Evolutionary conservation across 805 yeast species (phyloP), one percentile per base, ranked within the genome.

Genomic region (Starmerella bacillaris): DNA sequence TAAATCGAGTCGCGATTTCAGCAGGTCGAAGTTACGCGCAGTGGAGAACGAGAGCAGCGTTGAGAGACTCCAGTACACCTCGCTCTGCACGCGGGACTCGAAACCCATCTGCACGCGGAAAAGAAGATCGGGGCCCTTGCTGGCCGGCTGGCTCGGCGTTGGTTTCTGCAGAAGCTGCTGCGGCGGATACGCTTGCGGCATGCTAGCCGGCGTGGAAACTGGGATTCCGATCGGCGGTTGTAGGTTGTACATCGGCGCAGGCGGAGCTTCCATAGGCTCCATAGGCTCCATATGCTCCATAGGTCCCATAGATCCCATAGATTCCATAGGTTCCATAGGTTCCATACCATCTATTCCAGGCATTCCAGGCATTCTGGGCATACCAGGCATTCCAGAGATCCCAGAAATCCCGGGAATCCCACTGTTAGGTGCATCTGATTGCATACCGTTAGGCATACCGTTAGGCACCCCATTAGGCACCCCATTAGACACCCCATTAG

Each of bases 101-200:
- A 82, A 64, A 3, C 89, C 72, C 72, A 82, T 65, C 43, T 65
- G 64, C 48, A 82, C 70, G 41, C 94, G 64, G 9, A 67, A 65
- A 42, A 74, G 55, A 36, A 71, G 70, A 31, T 72, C 71, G 4
- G 70, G 66, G 12, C 92, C 92, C 41, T 64, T 63, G 11, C 14
- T 6, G 12, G 26, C 26, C 9, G n/a, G 26, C n/a, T 37, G 60
- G 58, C 3, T 63, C 60, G 17, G 43, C 26, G 24, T 44, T 11
- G 39, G 36, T 20, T 46, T 34, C n/a, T n/a, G n/a, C 20, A 48
- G 40, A 27, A 46, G 42, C 37, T 45, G 45, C 27, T 42, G 37
- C 20, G 37, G 44, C 31, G 48, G 58, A 36, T 44, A 56, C 31
- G 46, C 44, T 21, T 49, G 50, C 3, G 53, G 53, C 16, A 48